Conservation (phyloP, 2,329 filamentous ascomycete species). For the Nemania abortiva region DNA sequence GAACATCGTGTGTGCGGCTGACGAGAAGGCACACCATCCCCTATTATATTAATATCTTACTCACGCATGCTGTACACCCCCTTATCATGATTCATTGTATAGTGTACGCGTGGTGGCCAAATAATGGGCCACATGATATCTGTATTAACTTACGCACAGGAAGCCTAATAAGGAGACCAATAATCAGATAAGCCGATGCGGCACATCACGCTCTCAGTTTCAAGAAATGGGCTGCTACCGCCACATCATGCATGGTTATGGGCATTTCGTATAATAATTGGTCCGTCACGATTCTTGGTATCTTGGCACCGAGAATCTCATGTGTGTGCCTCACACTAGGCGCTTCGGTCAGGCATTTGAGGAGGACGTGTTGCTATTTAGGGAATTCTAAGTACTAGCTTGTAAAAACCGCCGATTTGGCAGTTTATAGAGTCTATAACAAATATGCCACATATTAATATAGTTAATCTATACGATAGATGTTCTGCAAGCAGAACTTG, state of each 20-base stretch:
- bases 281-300: not conserved
- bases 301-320: not conserved
- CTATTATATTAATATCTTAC: not conserved
- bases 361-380: too few relatives aligned
- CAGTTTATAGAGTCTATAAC: too few relatives aligned
- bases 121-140: not conserved
- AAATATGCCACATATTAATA: too few relatives aligned
- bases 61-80: slow-evolving; percentile 8
- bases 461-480: too few relatives aligned
- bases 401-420: too few relatives aligned
- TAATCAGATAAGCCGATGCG: slow-evolving; percentile 3
- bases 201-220: not conserved
- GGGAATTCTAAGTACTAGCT: too few relatives aligned
- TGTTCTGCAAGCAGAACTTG: too few relatives aligned
- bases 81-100: not conserved
- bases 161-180: not conserved
- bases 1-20: not conserved
- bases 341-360: not conserved
- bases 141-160: not conserved
- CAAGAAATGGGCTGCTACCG: not conserved
- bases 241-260: not conserved
- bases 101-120: not conserved
- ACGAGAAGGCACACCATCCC: slow-evolving; percentile 3
- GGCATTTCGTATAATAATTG: slow-evolving; percentile 8
- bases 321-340: not conserved